phyloP scores from a whole-genome alignment of 352 stramenopile genomes.

The Pythium brachiatum region DNA sequence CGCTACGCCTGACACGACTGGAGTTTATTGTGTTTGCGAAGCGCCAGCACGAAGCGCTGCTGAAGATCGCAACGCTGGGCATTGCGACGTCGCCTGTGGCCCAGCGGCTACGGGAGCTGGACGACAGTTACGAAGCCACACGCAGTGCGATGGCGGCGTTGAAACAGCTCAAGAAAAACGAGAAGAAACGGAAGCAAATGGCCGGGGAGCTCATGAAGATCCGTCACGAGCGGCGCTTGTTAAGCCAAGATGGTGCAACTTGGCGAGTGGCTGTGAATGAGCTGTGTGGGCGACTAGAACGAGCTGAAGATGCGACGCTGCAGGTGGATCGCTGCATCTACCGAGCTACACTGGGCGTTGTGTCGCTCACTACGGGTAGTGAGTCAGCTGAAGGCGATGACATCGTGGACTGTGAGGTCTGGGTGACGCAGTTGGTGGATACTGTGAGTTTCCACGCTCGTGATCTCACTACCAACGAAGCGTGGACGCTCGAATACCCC shows the following conservation, averaged over 20 bases:
- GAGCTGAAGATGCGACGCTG: not conserved
- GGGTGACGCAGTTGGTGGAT: constrained; percentile 24
- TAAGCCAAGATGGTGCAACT: constrained; percentile 24
- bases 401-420: constrained; percentile 44
- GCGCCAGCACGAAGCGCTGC: constrained; percentile 34
- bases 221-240: constrained; percentile 24
- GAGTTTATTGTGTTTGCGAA: constrained; percentile 50
- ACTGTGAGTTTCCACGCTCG: constrained; percentile 40
- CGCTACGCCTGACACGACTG: constrained; percentile 31
- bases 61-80: constrained; percentile 35
- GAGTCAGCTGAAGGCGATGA: constrained; percentile 20
- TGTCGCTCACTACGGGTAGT: constrained; percentile 23
- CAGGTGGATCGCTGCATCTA: constrained; percentile 49
- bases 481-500: constrained; percentile 41
- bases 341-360: constrained; percentile 31
- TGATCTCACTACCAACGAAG: constrained; percentile 23
- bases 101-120: constrained; percentile 15
- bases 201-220: constrained; percentile 12
- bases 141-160: constrained; percentile 7
- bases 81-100: constrained; percentile 19
- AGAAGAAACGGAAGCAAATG: constrained; percentile 32
- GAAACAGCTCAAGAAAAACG: constrained; percentile 27
- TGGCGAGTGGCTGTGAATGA: constrained; percentile 37
- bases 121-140: constrained; percentile 4
- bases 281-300: constrained; percentile 33